These are phyloP conservation scores for Geosmithia putterillii DNA, from an alignment of 2,329 filamentous ascomycete genomes.

Conservation along the genomic window DNA sequence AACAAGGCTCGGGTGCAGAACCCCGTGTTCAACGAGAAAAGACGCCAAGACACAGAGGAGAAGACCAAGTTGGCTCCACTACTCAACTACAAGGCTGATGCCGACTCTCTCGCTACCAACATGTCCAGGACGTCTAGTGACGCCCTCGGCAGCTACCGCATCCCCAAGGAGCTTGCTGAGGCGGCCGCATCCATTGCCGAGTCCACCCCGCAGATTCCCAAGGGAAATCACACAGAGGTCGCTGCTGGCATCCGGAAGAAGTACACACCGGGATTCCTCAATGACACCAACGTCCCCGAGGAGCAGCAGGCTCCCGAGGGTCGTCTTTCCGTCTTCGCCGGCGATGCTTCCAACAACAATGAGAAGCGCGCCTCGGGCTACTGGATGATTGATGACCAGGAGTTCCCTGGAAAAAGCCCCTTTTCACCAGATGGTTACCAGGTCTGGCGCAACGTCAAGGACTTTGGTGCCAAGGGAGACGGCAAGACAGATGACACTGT, in stretches of 20 bases:
- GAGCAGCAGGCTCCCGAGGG: neutral
- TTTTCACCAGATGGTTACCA: constrained; percentile 34
- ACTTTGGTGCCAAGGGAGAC: constrained; percentile 56
- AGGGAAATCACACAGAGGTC: neutral
- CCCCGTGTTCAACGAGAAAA: too few species aligned
- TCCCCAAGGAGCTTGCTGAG: neutral
- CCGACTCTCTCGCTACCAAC: too few species aligned
- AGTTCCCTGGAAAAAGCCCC: constrained; percentile 12
- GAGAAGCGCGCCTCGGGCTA: neutral
- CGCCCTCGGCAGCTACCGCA: neutral
- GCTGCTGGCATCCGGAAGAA: neutral
- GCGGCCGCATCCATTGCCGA: neutral
- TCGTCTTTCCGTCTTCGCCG: neutral
- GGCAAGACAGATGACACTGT: constrained; percentile 62
- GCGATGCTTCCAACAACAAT: neutral
- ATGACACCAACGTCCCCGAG: neutral
- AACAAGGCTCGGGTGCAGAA: too few species aligned
- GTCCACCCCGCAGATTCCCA: neutral
- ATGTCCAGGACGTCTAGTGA: too few species aligned
- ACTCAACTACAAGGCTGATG: too few species aligned
- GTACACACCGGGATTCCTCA: neutral
- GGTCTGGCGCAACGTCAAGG: constrained; percentile 60
- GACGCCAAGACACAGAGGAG: too few species aligned
- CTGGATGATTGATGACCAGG: neutral
- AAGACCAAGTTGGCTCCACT: too few species aligned